Evolutionary conservation across 257 asterid genomes (phyloP).

Genomic region (Anisodus acutangulus): DNA sequence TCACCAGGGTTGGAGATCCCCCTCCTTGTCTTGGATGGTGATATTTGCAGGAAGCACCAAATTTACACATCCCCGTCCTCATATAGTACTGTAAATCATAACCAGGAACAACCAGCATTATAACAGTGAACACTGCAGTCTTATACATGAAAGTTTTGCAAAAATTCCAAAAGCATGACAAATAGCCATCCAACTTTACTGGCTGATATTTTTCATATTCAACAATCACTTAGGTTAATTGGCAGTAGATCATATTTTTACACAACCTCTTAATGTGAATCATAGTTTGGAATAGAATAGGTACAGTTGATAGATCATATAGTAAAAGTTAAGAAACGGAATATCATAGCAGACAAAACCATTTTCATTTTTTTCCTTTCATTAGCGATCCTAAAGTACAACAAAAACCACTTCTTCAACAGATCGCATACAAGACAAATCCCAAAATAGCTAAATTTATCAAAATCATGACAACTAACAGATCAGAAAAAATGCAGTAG

Average conservation of each 20-base stretch:
- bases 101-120: neutral
- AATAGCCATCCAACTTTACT: neutral
- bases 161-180: neutral
- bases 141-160: neutral
- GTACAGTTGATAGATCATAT: neutral
- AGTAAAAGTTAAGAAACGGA: neutral
- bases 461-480: neutral
- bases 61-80: conserved; percentile 76
- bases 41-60: conserved; percentile 78
- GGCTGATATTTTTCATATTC: neutral
- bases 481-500: neutral
- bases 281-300: conserved; percentile 15
- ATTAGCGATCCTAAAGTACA: neutral
- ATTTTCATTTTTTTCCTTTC: conserved; percentile 8
- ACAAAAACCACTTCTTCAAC: neutral
- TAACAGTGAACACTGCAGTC: neutral
- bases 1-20: conserved; percentile 54
- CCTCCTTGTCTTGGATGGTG: conserved; percentile 76
- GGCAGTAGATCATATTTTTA: neutral
- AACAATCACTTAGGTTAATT: neutral
- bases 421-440: neutral
- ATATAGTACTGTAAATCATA: conserved; percentile 64
- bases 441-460: neutral
- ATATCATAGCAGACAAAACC: neutral
- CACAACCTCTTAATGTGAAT: neutral